Evolutionary conservation across 805 yeast species (phyloP), one percentile per base, ranked within the genome.

Genomic region (Candida ovalis): DNA sequence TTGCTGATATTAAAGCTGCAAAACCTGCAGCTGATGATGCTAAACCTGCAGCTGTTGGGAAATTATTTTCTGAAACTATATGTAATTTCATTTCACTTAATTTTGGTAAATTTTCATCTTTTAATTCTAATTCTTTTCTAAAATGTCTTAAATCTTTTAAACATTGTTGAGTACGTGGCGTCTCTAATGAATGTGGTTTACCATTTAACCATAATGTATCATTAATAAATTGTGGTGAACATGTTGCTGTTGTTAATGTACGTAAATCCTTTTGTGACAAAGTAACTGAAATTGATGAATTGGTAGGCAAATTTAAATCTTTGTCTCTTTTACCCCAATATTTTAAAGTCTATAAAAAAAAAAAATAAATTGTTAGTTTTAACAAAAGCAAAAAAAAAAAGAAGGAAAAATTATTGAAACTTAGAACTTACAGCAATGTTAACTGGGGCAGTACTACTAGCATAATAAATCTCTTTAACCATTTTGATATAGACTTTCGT

Each of bases 321-420:
- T 82, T 84, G 69, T 94, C 98, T 63, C 99, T 81, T 71, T 94
- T 94, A 43, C 99, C 99, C 99, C 99, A 94, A 74, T 94, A 94
- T 71, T 94, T 94, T 55, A 94, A 77, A 36, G 98, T 94, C 82
- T 83, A 53, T 13, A 36, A 35, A 21, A 32, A 28, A 10, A 17
- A 2, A 28, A 27, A 6, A 39, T 12, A 33, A 8, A 3, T n/a
- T 28, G 49, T 43, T 51, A 48, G 52, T 51, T 47, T 35, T 32
- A 27, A 27, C 30, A 8, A 27, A 35, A 35, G 21, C 23, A 15
- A 15, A 37, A n/a, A 22, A 23, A 40, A 38, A 45, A 19, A 7
- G 9, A 36, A 24, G 5, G n/a, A 24, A 19, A 22, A 21, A 7
- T 5, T 3, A 25, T n/a, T 33, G 40, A 13, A 40, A 35, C 32